A percentile compares a stretch with the other conserved stretches of the same genome.
phyloP scores from a whole-genome alignment of 306 rosid genomes.

The Aeschynomene evenia region DNA sequence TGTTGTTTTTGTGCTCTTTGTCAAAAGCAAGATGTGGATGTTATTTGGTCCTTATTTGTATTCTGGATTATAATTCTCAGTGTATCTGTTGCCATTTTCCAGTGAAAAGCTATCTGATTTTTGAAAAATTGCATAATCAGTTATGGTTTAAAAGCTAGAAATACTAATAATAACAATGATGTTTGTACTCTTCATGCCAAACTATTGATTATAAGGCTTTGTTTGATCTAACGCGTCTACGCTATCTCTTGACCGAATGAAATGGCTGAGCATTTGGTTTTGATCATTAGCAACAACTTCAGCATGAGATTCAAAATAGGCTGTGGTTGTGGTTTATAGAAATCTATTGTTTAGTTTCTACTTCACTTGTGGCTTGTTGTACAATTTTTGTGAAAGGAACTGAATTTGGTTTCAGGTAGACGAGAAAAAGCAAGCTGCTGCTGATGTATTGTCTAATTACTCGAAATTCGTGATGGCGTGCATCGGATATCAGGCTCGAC shows the following conservation, averaged over 20 bases:
- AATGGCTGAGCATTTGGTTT: constrained; percentile 2
- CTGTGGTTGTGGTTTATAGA: constrained; percentile 8
- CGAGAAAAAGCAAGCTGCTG: constrained; percentile 83
- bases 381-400: constrained; percentile 16
- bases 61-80: neutral
- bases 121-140: neutral
- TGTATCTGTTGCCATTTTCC: neutral
- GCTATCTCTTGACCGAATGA: neutral
- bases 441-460: constrained; percentile 75
- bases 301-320: neutral
- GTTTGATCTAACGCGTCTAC: constrained; percentile 14
- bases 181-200: neutral
- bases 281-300: constrained; percentile 13
- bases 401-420: constrained; percentile 50
- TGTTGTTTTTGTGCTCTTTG: too few species aligned
- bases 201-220: neutral
- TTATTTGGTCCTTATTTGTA: neutral
- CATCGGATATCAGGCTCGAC: constrained; percentile 70
- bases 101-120: neutral
- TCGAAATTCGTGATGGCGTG: constrained; percentile 85
- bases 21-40: too few species aligned
- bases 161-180: neutral
- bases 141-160: constrained; percentile 1
- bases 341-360: neutral
- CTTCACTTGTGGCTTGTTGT: neutral